Evolutionary conservation across 805 yeast genomes (phyloP).

Genomic region (Candida montana): DNA sequence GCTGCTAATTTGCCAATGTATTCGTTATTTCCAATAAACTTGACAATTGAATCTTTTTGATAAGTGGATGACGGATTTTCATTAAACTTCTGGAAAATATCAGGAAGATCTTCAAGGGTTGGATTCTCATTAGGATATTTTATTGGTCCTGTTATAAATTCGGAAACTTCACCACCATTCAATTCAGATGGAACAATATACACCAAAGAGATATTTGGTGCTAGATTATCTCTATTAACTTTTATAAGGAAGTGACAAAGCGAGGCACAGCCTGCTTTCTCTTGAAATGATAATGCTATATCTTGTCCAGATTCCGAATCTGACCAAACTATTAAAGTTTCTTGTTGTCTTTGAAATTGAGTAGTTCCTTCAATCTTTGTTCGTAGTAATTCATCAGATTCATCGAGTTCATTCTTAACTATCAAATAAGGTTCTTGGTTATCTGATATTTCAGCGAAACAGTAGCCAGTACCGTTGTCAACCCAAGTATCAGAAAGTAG

Average conservation of each 20-base stretch:
- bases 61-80: slow-evolving; percentile 52
- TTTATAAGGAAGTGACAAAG: slow-evolving; percentile 75
- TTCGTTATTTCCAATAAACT: slow-evolving; percentile 46
- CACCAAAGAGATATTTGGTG: slow-evolving; percentile 68
- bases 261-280: slow-evolving; percentile 80
- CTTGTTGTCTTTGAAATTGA: slow-evolving; percentile 91
- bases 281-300: slow-evolving; percentile 88
- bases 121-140: slow-evolving; percentile 58
- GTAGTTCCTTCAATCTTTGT: slow-evolving; percentile 67
- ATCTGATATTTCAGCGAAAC: slow-evolving; percentile 57
- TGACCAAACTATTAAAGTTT: slow-evolving; percentile 91
- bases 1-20: slow-evolving; percentile 49
- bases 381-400: slow-evolving; percentile 53
- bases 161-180: slow-evolving; percentile 53
- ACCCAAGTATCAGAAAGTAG: slow-evolving; percentile 79
- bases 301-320: slow-evolving; percentile 58
- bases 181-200: slow-evolving; percentile 50
- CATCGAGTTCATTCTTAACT: slow-evolving; percentile 66
- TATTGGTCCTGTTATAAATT: slow-evolving; percentile 76
- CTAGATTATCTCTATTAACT: slow-evolving; percentile 47
- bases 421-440: slow-evolving; percentile 49
- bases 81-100: slow-evolving; percentile 50
- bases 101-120: slow-evolving; percentile 41
- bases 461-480: slow-evolving; percentile 89
- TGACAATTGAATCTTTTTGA: slow-evolving; percentile 55